A percentile compares a stretch with the other conserved stretches of the same genome.
These are phyloP conservation scores for Vitis amurensis DNA, from an alignment of 164 flowering plant species.

Conservation along the genomic window DNA sequence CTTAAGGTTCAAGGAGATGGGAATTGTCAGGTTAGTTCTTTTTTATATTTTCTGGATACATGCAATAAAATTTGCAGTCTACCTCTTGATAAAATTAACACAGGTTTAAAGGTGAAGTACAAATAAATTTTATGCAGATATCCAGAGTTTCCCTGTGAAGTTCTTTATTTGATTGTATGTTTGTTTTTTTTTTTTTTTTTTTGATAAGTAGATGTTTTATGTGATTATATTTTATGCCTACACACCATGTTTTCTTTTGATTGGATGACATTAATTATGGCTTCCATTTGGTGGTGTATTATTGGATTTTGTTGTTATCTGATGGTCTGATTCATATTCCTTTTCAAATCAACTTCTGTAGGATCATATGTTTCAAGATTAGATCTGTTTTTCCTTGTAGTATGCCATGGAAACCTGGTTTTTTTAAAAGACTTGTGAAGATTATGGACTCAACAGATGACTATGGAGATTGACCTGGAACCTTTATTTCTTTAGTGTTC, in stretches of 20 bases:
- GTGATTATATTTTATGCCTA: background rate
- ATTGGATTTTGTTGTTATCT: background rate
- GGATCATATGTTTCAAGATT: too few relatives aligned
- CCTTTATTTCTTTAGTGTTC: too few relatives aligned
- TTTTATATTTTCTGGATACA: background rate
- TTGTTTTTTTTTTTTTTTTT: background rate
- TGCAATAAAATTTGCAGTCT: background rate
- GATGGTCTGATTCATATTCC: background rate
- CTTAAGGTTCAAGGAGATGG: constrained; percentile 86
- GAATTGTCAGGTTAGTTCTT: constrained; percentile 76
- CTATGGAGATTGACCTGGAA: too few relatives aligned
- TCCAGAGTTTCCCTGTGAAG: background rate
- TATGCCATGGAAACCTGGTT: too few relatives aligned
- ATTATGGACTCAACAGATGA: too few relatives aligned
- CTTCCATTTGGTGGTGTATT: background rate
- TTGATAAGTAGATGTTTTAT: background rate
- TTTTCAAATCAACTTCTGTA: too few relatives aligned
- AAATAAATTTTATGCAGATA: too few relatives aligned
- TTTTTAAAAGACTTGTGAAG: too few relatives aligned
- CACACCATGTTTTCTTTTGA: background rate
- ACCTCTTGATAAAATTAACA: too few relatives aligned
- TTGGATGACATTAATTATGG: background rate
- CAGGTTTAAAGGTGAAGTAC: too few relatives aligned
- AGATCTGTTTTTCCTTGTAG: too few relatives aligned
- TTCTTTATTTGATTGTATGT: background rate